Evolutionary conservation across 2,329 filamentous ascomycete genomes (phyloP), one percentile per base, ranked within the genome.

Genomic region (Verticillium alfalfae): DNA sequence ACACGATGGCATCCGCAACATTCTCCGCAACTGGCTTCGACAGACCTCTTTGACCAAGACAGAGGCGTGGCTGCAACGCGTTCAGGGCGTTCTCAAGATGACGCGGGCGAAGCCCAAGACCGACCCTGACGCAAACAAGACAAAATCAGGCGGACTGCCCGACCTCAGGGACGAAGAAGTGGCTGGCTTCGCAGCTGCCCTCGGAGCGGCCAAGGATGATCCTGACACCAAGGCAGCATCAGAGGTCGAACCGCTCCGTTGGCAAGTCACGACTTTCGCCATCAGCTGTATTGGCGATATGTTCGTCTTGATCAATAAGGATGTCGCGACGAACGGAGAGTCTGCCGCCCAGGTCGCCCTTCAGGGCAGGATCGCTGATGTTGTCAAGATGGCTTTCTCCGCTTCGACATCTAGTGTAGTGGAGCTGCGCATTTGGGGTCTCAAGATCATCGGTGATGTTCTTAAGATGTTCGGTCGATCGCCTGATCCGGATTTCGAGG

Each of bases 121-220:
- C 34, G 80, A 84, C 54, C 72, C 79, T 0, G 72, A 76, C 5
- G 76, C 76, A 18, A 71, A 74, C 12, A 18, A 34, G 31, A 76
- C 79, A 4, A 74, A 79, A 12, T 84, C 68, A 80, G 67, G 79
- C 10, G 79, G 82, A 4, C 80, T 84, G 13, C 83, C 91, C n/a
- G 95, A 99, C 68, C 77, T 98, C 0, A 90, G 94, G 65, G 95
- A 99, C 71, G 95, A 99, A 72, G 96, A 99, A 73, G 94, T 97
- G 39, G 95, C 95, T 59, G 95, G 95, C 0, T 98, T 99, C 70
- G 93, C 93, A 37, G 86, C 88, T n/a, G 62, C 55, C 15, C 52
- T 26, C 57, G 86, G 85, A 26, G 81, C 79, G 3, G 78, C 76
- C 22, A 83, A 83, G 55, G 83, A 86, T 58, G 79, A 81, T 41